Conservation (phyloP, 257 asterid genomes). For the Galeopsis tetrahit region DNA sequence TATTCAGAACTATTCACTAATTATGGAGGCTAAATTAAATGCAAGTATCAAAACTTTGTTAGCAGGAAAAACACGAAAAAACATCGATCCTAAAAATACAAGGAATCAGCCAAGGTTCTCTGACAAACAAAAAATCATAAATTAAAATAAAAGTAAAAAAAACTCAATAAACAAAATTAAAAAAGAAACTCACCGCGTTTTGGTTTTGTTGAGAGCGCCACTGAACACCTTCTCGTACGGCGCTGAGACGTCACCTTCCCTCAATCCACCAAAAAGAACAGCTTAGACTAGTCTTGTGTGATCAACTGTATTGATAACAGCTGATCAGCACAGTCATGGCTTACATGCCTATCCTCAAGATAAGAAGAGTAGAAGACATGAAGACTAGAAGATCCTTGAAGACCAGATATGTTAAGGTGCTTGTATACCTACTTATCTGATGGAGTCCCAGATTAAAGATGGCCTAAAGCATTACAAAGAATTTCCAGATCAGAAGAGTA, state of each 20-base stretch:
- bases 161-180: not conserved
- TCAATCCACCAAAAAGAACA: conserved; percentile 77
- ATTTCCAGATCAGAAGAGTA: too few relatives aligned
- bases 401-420: too few relatives aligned
- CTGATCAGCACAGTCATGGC: too few relatives aligned
- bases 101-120: not conserved
- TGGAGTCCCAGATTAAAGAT: too few relatives aligned
- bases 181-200: conserved; percentile 44
- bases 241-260: conserved; percentile 51
- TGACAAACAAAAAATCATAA: not conserved
- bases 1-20: not conserved
- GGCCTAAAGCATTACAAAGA: too few relatives aligned
- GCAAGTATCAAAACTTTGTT: not conserved
- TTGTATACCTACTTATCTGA: too few relatives aligned
- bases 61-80: not conserved
- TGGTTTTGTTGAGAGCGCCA: conserved; percentile 38
- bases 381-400: too few relatives aligned
- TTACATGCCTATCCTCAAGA: too few relatives aligned
- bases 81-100: not conserved
- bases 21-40: conserved; percentile 2
- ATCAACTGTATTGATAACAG: too few relatives aligned
- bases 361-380: too few relatives aligned
- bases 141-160: not conserved
- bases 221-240: conserved; percentile 62
- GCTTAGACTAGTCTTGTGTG: too few relatives aligned